Percentiles rank a stretch among this genome's conserved stretches.
These are phyloP conservation scores for Tulasnella sp. DNA, from an alignment of 768 basidiomycete species.

Conservation along the genomic window DNA sequence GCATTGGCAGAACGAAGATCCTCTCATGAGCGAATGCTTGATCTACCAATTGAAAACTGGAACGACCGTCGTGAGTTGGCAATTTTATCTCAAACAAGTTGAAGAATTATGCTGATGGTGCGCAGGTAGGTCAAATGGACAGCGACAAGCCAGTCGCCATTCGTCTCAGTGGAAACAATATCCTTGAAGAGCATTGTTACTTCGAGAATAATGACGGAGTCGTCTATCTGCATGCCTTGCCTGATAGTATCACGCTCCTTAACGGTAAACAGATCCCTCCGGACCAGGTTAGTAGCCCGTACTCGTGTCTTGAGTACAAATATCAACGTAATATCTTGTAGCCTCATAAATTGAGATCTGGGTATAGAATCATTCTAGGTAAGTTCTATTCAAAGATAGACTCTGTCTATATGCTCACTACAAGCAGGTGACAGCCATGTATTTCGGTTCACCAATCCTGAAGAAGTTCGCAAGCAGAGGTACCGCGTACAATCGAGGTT, in stretches of 20 bases:
- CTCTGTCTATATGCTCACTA: slow-evolving; percentile 7
- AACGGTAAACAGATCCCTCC: slow-evolving; percentile 82
- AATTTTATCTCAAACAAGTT: slow-evolving; percentile 3
- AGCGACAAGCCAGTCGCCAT: slow-evolving; percentile 74
- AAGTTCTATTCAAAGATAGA: slow-evolving; percentile 21
- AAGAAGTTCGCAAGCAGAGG: slow-evolving; percentile 83
- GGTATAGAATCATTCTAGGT: slow-evolving; percentile 95
- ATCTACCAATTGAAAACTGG: slow-evolving; percentile 87
- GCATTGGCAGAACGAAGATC: too few species aligned
- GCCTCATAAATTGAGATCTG: slow-evolving; percentile 80
- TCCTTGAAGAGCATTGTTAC: slow-evolving; percentile 82
- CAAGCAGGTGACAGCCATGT: slow-evolving; percentile 82
- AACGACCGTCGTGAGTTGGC: slow-evolving; percentile 48
- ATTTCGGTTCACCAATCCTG: slow-evolving; percentile 92
- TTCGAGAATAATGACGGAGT: slow-evolving; percentile 79
- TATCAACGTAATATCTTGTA: slow-evolving; percentile 19
- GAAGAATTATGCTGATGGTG: background rate
- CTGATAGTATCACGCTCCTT: slow-evolving; percentile 82
- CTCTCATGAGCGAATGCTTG: slow-evolving; percentile 90
- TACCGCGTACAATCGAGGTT: slow-evolving; percentile 65
- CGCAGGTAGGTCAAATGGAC: slow-evolving; percentile 75
- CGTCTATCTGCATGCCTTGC: slow-evolving; percentile 67
- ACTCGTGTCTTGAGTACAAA: background rate
- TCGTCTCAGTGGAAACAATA: slow-evolving; percentile 82
- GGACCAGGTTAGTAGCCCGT: slow-evolving; percentile 44